A percentile compares a stretch with the other conserved stretches of the same genome.
These are phyloP conservation scores for Mortierella alpina DNA, from an alignment of 192 early-diverging fungal genomes.

Conservation along the genomic window DNA sequence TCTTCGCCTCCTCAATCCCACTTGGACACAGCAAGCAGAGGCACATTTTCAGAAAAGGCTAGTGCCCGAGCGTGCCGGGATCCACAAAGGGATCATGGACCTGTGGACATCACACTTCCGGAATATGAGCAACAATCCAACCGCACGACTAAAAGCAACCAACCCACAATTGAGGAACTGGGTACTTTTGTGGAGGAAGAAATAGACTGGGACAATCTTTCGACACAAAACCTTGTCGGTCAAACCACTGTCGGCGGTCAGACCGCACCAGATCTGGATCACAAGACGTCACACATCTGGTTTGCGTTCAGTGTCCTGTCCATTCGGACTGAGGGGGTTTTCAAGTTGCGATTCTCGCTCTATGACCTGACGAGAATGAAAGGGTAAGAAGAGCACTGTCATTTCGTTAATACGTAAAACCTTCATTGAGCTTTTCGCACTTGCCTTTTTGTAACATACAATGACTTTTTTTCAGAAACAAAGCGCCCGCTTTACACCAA, in stretches of 20 bases:
- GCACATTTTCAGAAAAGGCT: too few species aligned
- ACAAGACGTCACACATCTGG: conserved; percentile 65
- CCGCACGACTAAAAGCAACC: neutral
- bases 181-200: neutral
- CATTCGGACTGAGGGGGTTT: conserved; percentile 75
- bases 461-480: neutral
- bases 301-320: conserved; percentile 80
- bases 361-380: conserved; percentile 69
- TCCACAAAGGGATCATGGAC: too few species aligned
- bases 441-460: neutral
- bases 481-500: conserved; percentile 39
- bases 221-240: conserved; percentile 34
- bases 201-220: conserved; percentile 8
- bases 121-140: too few species aligned
- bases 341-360: conserved; percentile 72
- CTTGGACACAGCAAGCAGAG: too few species aligned
- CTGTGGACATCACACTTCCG: too few species aligned
- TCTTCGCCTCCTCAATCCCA: too few species aligned
- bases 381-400: conserved; percentile 3
- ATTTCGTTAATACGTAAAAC: neutral
- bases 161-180: neutral
- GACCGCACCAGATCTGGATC: conserved; percentile 63
- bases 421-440: neutral
- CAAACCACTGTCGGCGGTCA: conserved; percentile 40
- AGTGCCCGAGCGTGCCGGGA: too few species aligned